phyloP scores from a whole-genome alignment of 108 stramenopile species.

The Licmophora abbreviata region DNA sequence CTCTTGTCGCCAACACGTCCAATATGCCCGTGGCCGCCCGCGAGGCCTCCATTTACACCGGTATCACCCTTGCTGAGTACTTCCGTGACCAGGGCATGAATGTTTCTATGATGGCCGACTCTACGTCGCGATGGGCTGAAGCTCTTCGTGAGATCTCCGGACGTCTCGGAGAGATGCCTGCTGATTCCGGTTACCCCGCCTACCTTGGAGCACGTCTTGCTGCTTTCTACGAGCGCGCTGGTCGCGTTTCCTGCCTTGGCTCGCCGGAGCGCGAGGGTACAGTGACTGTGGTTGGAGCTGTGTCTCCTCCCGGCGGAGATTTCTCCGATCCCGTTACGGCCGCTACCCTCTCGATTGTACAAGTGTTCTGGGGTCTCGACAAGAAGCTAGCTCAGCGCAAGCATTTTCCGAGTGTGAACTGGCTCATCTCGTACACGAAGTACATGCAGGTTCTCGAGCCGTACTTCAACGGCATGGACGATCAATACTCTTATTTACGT shows the following conservation, averaged over 20 bases:
- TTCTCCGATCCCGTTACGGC: conserved; percentile 99
- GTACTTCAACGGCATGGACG: conserved; percentile 94
- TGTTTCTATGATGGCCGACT: conserved; percentile 99
- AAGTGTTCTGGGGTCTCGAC: conserved; percentile 99
- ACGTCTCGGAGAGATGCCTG: conserved; percentile 99
- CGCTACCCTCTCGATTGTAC: conserved; percentile 98
- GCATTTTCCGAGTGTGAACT: conserved; percentile 99
- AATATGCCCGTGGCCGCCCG: conserved; percentile 99
- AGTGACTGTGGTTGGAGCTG: conserved; percentile 98
- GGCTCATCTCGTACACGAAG: conserved; percentile 99
- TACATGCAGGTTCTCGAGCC: conserved; percentile 99
- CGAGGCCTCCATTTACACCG: conserved; percentile 99
- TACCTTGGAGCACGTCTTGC: conserved; percentile 99
- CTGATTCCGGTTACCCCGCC: conserved; percentile 99
- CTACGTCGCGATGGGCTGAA: conserved; percentile 99
- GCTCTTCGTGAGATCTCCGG: conserved; percentile 99
- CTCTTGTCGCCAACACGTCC: conserved; percentile 99
- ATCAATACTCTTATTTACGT: conserved; percentile 88
- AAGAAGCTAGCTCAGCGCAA: conserved; percentile 99
- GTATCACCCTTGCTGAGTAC: conserved; percentile 96
- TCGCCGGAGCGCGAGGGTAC: conserved; percentile 97
- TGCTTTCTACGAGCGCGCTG: conserved; percentile 99
- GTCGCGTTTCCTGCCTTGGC: conserved; percentile 95
- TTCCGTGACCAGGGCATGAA: conserved; percentile 99
- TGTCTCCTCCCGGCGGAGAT: conserved; percentile 99